phyloP scores from a whole-genome alignment of 305 asterid species.

The Caryopteris hybrid region DNA sequence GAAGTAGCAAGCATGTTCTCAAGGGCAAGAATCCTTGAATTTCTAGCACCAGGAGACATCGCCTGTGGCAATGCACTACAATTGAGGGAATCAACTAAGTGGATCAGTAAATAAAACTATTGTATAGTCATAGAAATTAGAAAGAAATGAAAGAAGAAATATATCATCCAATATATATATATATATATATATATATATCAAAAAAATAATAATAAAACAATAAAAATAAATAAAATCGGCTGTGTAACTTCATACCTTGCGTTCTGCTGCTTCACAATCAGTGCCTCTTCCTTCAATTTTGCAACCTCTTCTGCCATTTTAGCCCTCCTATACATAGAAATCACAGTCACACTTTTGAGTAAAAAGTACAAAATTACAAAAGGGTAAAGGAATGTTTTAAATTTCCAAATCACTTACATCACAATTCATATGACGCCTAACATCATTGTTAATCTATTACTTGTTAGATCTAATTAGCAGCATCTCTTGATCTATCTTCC shows the following conservation, averaged over 20 bases:
- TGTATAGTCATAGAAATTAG: background rate
- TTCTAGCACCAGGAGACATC: slow-evolving; percentile 98
- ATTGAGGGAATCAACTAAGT: background rate
- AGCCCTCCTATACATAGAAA: slow-evolving; percentile 53
- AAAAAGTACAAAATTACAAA: background rate
- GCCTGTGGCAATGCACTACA: slow-evolving; percentile 56
- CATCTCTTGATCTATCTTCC: background rate
- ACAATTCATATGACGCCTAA: background rate
- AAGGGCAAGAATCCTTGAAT: slow-evolving; percentile 82
- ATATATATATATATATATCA: too few species aligned
- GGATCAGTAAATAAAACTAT: background rate
- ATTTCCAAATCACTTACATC: background rate
- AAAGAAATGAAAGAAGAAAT: background rate
- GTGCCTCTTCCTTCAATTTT: slow-evolving; percentile 76
- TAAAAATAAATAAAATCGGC: too few species aligned
- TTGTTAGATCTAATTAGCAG: background rate
- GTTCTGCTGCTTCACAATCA: slow-evolving; percentile 49
- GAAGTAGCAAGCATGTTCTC: slow-evolving; percentile 97
- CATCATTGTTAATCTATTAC: background rate
- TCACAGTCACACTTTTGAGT: slow-evolving; percentile 7
- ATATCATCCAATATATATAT: background rate
- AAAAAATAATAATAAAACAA: too few species aligned
- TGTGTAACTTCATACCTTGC: slow-evolving; percentile 47
- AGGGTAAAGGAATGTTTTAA: background rate
- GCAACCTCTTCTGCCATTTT: slow-evolving; percentile 90